Base-by-base conservation (phyloP, 2,329 filamentous ascomycete genomes). In the Pseudogymnoascus sp. region DNA sequence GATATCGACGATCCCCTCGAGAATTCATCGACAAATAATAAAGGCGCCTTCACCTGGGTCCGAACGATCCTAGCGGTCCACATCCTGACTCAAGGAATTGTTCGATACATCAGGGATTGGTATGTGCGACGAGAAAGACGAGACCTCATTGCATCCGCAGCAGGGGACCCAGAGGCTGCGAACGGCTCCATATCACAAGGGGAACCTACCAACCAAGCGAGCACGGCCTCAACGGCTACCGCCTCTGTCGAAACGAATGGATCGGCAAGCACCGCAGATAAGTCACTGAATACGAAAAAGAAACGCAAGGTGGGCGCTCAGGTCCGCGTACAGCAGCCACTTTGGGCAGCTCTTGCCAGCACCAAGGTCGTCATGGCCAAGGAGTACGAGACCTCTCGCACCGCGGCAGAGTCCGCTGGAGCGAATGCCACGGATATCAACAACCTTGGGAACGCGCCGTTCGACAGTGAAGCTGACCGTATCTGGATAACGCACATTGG, bases 311-410 rank as follows among this genome's bases (percentile, higher is more conserved):
- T 96, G 76, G 93, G 90, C 72, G 92, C 91, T 63, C 90, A 94
- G 75, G 91, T 96, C 68, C 84, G 92, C 74, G 90, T 91, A 73
- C 87, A 91, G 72, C 92, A 97, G 77, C 92, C 92, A 58, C 84
- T 97, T 67, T 97, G 92, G 92, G 91, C 92, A 66, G 92, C 92
- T 58, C 84, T 97, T 69, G 92, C 92, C 60, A 96, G 91, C 77
- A 96, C 92, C 72, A 97, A 97, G 81, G 92, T 97, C 73, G 93
- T 94, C 69, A 91, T 96, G 77, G 87, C 95, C 72, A 94, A 96
- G 78, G 92, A 92, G 75, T 90, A 91, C 69, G 89, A 92, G 76
- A 84, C 95, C 73, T 93, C 90, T 67, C 86, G 90, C 73, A 86
- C 87, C 63, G 83, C 88, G 64, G 84, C 84, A 62, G 89, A 92